phyloP scores from a whole-genome alignment of 2,329 filamentous ascomycete genomes.

The Colletotrichum liaoningense region DNA sequence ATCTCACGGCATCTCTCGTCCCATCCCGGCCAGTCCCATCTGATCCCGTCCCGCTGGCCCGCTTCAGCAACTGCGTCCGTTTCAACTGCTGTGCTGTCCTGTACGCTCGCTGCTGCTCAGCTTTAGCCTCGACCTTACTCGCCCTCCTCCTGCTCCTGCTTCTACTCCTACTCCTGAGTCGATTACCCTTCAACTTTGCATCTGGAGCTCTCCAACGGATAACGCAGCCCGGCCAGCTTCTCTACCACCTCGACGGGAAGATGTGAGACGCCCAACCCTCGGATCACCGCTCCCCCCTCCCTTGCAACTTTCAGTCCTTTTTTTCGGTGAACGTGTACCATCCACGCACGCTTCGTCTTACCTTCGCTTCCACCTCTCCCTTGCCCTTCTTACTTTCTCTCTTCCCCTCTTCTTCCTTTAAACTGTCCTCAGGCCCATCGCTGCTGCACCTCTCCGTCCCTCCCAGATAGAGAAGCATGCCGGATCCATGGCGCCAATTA shows the following conservation, averaged over 20 bases:
- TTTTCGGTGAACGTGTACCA: slow-evolving; percentile 7
- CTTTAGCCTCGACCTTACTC: too few relatives aligned
- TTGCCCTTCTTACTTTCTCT: slow-evolving; percentile 3
- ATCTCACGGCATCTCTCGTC: not conserved
- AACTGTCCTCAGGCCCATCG: slow-evolving; percentile 5
- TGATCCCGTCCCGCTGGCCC: not conserved
- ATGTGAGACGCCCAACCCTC: slow-evolving; percentile 31
- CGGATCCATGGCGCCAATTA: slow-evolving; percentile 45
- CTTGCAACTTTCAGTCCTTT: slow-evolving; percentile 26
- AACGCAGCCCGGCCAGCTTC: not conserved
- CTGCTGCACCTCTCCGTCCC: slow-evolving; percentile 1
- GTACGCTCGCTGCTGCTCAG: not conserved
- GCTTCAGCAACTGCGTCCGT: not conserved
- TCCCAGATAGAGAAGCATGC: slow-evolving; percentile 46
- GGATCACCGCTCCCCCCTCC: slow-evolving; percentile 15
- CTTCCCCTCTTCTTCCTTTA: slow-evolving; percentile 2
- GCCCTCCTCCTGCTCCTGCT: not conserved
- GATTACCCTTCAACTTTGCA: not conserved
- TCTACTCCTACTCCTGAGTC: not conserved
- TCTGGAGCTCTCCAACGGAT: slow-evolving; percentile 4
- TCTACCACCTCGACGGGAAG: slow-evolving; percentile 24
- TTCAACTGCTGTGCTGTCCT: slow-evolving; percentile 12
- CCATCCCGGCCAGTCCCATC: not conserved
- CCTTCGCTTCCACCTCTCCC: not conserved
- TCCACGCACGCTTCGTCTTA: not conserved